Conservation (phyloP, 2,329 filamentous ascomycete species). For the Tolypocladium album region DNA sequence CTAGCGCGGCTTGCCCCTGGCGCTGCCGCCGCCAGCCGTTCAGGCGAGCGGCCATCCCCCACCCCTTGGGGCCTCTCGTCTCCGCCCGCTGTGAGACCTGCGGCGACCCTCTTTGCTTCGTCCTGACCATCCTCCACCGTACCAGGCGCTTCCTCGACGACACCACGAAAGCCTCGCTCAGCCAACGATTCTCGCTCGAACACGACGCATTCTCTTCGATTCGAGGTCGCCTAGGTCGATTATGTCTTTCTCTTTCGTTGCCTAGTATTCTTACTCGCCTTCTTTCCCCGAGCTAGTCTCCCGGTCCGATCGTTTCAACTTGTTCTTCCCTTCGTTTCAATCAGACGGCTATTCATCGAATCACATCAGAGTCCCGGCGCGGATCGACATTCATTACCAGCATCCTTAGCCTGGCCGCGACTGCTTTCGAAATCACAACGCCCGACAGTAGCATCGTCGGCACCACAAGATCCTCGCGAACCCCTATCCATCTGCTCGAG, state of each 20-base stretch:
- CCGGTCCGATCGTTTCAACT: constrained; percentile 13
- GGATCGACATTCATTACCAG: not conserved
- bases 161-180: not conserved
- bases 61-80: not conserved
- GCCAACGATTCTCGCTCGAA: not conserved
- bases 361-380: not conserved
- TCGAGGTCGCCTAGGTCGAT: constrained; percentile 15
- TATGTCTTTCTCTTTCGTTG: constrained; percentile 21
- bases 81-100: constrained; percentile 8
- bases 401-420: not conserved
- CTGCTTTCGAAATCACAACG: not conserved
- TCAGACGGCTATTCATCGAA: not conserved
- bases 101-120: constrained; percentile 6
- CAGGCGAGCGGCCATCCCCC: not conserved
- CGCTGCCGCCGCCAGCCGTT: not conserved
- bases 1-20: constrained; percentile 4
- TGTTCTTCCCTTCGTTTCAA: constrained; percentile 12
- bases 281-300: constrained; percentile 11
- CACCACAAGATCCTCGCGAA: not conserved
- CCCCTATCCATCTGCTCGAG: not conserved
- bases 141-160: not conserved
- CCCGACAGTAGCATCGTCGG: not conserved
- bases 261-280: constrained; percentile 7
- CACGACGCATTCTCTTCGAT: constrained; percentile 7
- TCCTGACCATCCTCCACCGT: constrained; percentile 3